Conservation (phyloP, 202 grass and related monocot species). For the Miscanthus sacchariflorus region DNA sequence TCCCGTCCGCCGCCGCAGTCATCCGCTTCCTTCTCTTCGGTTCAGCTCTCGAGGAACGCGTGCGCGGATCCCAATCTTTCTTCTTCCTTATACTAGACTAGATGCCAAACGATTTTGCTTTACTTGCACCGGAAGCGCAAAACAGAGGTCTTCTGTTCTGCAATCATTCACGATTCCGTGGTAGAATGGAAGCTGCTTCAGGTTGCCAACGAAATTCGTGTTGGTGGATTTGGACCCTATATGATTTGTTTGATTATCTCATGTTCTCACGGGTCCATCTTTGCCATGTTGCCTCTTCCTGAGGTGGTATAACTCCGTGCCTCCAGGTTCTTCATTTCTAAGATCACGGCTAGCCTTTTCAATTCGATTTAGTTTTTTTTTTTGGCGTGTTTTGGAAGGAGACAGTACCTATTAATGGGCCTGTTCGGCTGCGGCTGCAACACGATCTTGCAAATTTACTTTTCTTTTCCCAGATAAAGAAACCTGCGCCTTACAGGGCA, state of each 20-base stretch:
- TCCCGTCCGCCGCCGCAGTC: conserved; percentile 12
- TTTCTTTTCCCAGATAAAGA: background rate
- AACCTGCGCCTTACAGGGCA: background rate
- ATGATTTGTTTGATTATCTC: background rate
- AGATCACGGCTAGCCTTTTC: background rate
- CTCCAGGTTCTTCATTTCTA: background rate
- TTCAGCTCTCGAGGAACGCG: conserved; percentile 31
- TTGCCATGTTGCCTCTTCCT: background rate
- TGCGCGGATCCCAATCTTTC: background rate
- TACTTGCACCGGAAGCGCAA: background rate
- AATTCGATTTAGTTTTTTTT: background rate
- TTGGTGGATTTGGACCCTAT: background rate
- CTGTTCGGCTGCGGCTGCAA: no score
- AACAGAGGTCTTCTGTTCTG: background rate
- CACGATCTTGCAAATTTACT: background rate
- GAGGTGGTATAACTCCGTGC: background rate
- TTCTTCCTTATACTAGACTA: background rate
- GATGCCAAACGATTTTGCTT: background rate
- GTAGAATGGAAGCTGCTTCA: background rate
- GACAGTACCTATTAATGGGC: background rate
- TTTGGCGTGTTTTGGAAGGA: background rate
- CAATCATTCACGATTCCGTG: background rate
- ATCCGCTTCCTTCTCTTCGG: background rate
- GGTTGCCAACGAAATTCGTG: background rate
- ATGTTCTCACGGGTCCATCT: background rate